A percentile compares a stretch with the other conserved stretches of the same genome.
Evolutionary conservation across 805 yeast species (phyloP).

Genomic region (Jamesozyma gamospora): DNA sequence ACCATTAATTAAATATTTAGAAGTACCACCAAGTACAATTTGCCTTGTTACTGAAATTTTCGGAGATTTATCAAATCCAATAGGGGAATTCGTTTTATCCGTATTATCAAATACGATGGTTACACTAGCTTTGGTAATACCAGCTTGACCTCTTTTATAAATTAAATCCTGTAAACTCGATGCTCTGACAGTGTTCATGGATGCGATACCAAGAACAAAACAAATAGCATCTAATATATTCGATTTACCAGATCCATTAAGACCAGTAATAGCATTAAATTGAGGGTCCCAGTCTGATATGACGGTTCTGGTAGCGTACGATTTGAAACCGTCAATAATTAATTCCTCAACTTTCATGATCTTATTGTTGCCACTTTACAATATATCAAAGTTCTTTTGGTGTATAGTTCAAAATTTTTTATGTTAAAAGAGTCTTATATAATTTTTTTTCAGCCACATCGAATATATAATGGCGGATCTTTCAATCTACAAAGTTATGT

Average conservation of each 20-base stretch:
- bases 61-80: constrained; percentile 69
- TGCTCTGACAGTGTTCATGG: constrained; percentile 93
- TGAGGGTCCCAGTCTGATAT: constrained; percentile 92
- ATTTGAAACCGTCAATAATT: constrained; percentile 94
- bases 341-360: constrained; percentile 89
- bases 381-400: too few species aligned
- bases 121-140: constrained; percentile 92
- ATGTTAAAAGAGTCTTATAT: too few species aligned
- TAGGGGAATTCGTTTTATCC: constrained; percentile 69
- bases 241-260: constrained; percentile 96
- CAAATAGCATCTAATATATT: constrained; percentile 95
- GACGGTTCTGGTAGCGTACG: constrained; percentile 94
- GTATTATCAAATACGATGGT: constrained; percentile 88
- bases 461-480: too few species aligned
- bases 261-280: constrained; percentile 95
- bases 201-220: constrained; percentile 92
- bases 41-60: constrained; percentile 89
- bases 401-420: too few species aligned
- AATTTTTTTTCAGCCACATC: too few species aligned
- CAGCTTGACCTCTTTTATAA: constrained; percentile 96
- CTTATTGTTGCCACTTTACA: not conserved
- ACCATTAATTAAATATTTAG: constrained; percentile 89
- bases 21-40: constrained; percentile 80
- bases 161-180: constrained; percentile 86
- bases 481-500: too few species aligned